phyloP scores from a whole-genome alignment of 2,329 filamentous ascomycete species.

The Fusarium domesticum region DNA sequence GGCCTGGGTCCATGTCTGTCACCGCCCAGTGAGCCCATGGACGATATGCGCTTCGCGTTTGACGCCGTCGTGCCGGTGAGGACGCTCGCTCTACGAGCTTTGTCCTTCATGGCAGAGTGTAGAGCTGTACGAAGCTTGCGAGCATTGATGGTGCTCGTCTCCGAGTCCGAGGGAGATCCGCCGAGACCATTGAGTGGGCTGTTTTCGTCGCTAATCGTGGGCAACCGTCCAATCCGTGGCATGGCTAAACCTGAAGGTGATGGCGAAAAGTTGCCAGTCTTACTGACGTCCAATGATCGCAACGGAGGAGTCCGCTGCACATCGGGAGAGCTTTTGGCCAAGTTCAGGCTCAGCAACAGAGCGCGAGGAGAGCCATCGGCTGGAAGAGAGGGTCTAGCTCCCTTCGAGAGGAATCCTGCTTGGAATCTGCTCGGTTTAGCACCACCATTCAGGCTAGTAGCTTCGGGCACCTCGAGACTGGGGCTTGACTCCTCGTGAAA shows the following conservation, averaged over 20 bases:
- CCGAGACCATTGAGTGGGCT: constrained; percentile 41
- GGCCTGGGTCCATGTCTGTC: constrained; percentile 30
- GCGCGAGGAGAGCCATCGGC: constrained; percentile 59
- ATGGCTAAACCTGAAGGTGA: constrained; percentile 35
- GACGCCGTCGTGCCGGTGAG: constrained; percentile 36
- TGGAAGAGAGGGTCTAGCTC: constrained; percentile 39
- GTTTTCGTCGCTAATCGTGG: constrained; percentile 50
- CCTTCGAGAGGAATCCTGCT: constrained; percentile 75
- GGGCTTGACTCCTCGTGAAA: constrained; percentile 52
- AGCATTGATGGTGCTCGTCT: constrained; percentile 49
- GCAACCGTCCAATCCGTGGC: constrained; percentile 33
- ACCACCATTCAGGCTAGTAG: constrained; percentile 27
- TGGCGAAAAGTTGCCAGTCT: constrained; percentile 50
- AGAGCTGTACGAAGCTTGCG: constrained; percentile 55
- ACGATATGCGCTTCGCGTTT: constrained; percentile 45
- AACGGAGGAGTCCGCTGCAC: constrained; percentile 41
- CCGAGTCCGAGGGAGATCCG: constrained; percentile 46
- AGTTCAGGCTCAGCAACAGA: constrained; percentile 54
- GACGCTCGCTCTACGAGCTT: constrained; percentile 41
- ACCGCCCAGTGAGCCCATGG: constrained; percentile 38
- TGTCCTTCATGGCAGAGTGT: constrained; percentile 50
- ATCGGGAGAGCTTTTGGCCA: constrained; percentile 46
- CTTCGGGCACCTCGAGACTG: constrained; percentile 54
- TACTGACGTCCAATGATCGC: constrained; percentile 48
- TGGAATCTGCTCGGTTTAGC: constrained; percentile 76